Evolutionary conservation across 2,329 filamentous ascomycete species (phyloP).

Genomic region (Claviceps sp.): DNA sequence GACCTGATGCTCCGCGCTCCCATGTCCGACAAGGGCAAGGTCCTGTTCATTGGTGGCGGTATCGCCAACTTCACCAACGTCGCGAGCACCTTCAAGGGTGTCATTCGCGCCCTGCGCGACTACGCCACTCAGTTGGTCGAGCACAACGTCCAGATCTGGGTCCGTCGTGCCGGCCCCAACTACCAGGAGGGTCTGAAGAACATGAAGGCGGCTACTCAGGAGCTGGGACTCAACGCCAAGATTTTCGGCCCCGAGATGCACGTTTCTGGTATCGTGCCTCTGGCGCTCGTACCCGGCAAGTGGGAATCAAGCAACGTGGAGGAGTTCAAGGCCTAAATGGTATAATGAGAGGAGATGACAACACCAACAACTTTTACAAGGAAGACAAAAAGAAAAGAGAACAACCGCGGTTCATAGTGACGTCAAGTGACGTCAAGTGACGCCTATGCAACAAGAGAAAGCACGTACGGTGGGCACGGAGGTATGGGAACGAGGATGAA

Average conservation of each 20-base stretch:
- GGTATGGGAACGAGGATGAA: neutral
- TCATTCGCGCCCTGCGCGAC: slow-evolving; percentile 90
- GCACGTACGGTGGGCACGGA: neutral
- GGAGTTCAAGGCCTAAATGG: slow-evolving; percentile 44
- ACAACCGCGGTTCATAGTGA: neutral
- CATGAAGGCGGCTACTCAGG: slow-evolving; percentile 92
- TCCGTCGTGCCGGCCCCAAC: slow-evolving; percentile 76
- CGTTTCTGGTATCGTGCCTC: slow-evolving; percentile 89
- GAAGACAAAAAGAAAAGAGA: neutral
- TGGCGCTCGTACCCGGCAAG: slow-evolving; percentile 62
- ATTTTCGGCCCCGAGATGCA: slow-evolving; percentile 74
- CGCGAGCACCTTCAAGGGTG: slow-evolving; percentile 98
- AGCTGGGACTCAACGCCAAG: slow-evolving; percentile 66
- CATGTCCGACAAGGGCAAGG: slow-evolving; percentile 77
- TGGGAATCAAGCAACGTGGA: slow-evolving; percentile 47
- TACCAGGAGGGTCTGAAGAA: slow-evolving; percentile 99
- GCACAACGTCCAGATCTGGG: slow-evolving; percentile 98
- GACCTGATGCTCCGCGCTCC: slow-evolving; percentile 95
- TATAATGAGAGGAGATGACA: neutral
- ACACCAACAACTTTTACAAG: neutral
- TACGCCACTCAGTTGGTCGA: slow-evolving; percentile 74
- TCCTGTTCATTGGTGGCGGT: slow-evolving; percentile 98
- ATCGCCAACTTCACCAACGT: slow-evolving; percentile 99
- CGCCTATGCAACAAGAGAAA: neutral
- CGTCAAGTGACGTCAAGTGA: neutral